Conservation (phyloP, 768 basidiomycete species). For the Candolleomyces eurysporus region DNA sequence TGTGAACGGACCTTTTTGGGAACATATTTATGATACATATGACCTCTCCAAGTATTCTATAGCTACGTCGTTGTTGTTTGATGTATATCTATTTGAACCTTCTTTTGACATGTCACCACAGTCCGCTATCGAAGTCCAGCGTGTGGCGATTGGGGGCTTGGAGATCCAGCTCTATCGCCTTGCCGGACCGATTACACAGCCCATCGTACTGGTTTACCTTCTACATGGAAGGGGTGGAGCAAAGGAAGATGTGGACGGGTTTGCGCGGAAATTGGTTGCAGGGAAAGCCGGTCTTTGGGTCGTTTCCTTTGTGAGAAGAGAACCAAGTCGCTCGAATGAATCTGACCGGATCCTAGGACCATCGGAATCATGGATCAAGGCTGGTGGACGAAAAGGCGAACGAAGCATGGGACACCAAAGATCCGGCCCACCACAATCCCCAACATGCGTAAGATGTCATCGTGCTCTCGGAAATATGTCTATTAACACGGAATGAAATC, state of each 20-base stretch:
- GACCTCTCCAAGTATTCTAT: background rate
- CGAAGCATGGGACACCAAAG: slow-evolving; percentile 31
- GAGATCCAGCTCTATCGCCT: slow-evolving; percentile 32
- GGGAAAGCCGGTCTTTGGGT: slow-evolving; percentile 26
- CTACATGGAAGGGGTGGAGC: slow-evolving; percentile 41
- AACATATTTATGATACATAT: background rate
- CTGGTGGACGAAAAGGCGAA: slow-evolving; percentile 32
- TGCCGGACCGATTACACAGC: slow-evolving; percentile 12
- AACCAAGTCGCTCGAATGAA: background rate
- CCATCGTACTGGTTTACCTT: slow-evolving; percentile 36
- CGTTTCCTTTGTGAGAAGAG: slow-evolving; percentile 35
- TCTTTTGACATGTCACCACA: too few species aligned
- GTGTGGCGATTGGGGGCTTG: slow-evolving; percentile 35
- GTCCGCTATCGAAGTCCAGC: slow-evolving; percentile 14
- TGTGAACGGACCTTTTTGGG: too few species aligned
- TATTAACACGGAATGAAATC: background rate
- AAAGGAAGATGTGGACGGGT: slow-evolving; percentile 23
- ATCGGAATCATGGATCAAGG: slow-evolving; percentile 44
- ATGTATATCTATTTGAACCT: too few species aligned
- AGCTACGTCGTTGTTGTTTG: background rate
- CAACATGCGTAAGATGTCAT: slow-evolving; percentile 38
- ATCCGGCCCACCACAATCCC: slow-evolving; percentile 27
- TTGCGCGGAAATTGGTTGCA: slow-evolving; percentile 21
- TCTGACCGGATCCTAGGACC: slow-evolving; percentile 31
- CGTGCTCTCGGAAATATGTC: background rate